A percentile compares a stretch with the other conserved stretches of the same genome.
phyloP scores from a whole-genome alignment of 345 rosid species.

The Excoecaria agallocha region DNA sequence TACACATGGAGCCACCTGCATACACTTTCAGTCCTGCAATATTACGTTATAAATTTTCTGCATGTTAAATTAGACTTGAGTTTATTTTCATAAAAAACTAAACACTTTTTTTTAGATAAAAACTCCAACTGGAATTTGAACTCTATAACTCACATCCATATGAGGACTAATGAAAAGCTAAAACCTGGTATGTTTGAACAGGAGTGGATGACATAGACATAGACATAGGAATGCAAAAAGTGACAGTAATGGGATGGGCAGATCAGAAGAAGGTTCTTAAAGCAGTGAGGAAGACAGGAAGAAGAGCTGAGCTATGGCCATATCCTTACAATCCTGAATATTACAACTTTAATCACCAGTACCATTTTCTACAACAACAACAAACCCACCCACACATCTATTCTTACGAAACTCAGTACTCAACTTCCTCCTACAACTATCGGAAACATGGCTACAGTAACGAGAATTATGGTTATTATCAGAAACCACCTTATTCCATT shows the following conservation, averaged over 20 bases:
- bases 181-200: conserved; percentile 13
- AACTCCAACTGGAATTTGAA: no score
- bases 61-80: no score
- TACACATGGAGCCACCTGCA: no score
- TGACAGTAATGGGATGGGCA: conserved; percentile 71
- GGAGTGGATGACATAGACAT: conserved; percentile 65
- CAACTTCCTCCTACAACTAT: conserved; percentile 48
- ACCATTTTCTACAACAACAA: conserved; percentile 14
- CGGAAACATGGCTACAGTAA: conserved; percentile 47
- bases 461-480: conserved; percentile 44
- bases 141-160: no score
- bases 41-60: no score
- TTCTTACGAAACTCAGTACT: conserved; percentile 1
- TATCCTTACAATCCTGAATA: conserved; percentile 54
- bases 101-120: no score
- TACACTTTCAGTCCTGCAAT: no score
- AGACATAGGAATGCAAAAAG: conserved; percentile 63
- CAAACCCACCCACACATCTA: background rate
- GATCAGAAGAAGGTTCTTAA: conserved; percentile 59
- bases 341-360: conserved; percentile 30
- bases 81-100: no score
- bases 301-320: conserved; percentile 70
- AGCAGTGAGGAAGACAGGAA: conserved; percentile 51
- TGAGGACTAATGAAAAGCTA: background rate
- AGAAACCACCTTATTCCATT: conserved; percentile 34